Conservation (phyloP, 2,329 filamentous ascomycete species). For the Hypocrella siamensis region DNA sequence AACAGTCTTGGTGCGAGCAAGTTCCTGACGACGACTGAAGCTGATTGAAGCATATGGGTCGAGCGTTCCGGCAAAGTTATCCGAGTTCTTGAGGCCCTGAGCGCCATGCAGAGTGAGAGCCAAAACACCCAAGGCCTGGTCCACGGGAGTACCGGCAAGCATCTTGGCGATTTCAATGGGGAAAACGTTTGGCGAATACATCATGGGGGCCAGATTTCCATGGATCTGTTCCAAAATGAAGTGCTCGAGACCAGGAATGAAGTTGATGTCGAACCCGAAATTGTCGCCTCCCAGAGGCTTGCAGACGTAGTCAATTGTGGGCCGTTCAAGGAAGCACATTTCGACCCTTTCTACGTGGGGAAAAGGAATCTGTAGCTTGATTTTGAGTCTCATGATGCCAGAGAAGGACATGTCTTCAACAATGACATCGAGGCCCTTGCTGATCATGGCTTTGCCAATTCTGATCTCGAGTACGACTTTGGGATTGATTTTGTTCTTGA, state of each 20-base stretch:
- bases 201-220: constrained; percentile 84
- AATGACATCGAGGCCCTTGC: constrained; percentile 92
- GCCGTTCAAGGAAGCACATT: constrained; percentile 82
- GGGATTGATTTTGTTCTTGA: constrained; percentile 93
- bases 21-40: constrained; percentile 64
- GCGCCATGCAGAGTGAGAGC: constrained; percentile 85
- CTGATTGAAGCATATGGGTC: constrained; percentile 83
- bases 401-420: constrained; percentile 96
- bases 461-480: constrained; percentile 92
- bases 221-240: constrained; percentile 98
- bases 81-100: constrained; percentile 82
- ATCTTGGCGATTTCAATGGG: constrained; percentile 98
- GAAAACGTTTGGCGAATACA: constrained; percentile 96
- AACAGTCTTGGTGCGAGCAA: constrained; percentile 80
- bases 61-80: constrained; percentile 81
- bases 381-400: constrained; percentile 89
- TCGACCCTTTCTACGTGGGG: constrained; percentile 91
- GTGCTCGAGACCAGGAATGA: constrained; percentile 81
- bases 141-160: constrained; percentile 83
- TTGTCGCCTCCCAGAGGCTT: constrained; percentile 92
- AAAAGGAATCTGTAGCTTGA: constrained; percentile 92
- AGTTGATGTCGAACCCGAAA: constrained; percentile 97
- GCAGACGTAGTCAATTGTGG: constrained; percentile 90
- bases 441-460: constrained; percentile 89
- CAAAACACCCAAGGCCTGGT: constrained; percentile 88